phyloP scores from a whole-genome alignment of 805 yeast genomes.

The Sugiyamaella floridensis region DNA sequence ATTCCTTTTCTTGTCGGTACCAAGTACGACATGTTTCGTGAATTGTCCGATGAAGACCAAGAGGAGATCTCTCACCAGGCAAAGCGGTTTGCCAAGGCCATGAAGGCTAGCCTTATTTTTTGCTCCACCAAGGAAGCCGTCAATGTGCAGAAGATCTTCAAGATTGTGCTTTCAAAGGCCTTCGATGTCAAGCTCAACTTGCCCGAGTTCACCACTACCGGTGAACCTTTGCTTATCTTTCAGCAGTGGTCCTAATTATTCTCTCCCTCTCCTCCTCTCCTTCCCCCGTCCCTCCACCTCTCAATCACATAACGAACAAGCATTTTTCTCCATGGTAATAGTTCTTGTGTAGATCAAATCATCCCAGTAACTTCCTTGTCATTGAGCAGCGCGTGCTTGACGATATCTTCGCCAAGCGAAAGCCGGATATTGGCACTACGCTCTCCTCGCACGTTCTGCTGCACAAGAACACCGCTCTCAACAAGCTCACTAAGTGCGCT shows the following conservation, averaged over 20 bases:
- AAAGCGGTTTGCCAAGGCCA: slow-evolving; percentile 76
- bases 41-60: slow-evolving; percentile 72
- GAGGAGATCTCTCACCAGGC: slow-evolving; percentile 77
- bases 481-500: slow-evolving; percentile 59
- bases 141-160: slow-evolving; percentile 89
- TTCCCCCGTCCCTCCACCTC: too few relatives aligned
- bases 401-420: slow-evolving; percentile 64
- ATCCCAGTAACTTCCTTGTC: slow-evolving; percentile 43
- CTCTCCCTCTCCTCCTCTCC: too few relatives aligned
- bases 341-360: slow-evolving; percentile 16
- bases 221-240: slow-evolving; percentile 87
- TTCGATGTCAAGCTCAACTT: slow-evolving; percentile 77
- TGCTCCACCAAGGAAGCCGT: slow-evolving; percentile 89
- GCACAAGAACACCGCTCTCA: slow-evolving; percentile 70
- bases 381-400: slow-evolving; percentile 49
- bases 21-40: slow-evolving; percentile 81
- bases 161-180: slow-evolving; percentile 81
- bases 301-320: neutral
- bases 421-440: slow-evolving; percentile 58
- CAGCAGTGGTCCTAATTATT: slow-evolving; percentile 30
- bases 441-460: slow-evolving; percentile 63
- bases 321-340: slow-evolving; percentile 1
- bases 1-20: slow-evolving; percentile 91
- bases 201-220: slow-evolving; percentile 75
- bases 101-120: slow-evolving; percentile 78